Evolutionary conservation across 2,329 filamentous ascomycete genomes (phyloP).

Genomic region (Dothideomycetes sp.): DNA sequence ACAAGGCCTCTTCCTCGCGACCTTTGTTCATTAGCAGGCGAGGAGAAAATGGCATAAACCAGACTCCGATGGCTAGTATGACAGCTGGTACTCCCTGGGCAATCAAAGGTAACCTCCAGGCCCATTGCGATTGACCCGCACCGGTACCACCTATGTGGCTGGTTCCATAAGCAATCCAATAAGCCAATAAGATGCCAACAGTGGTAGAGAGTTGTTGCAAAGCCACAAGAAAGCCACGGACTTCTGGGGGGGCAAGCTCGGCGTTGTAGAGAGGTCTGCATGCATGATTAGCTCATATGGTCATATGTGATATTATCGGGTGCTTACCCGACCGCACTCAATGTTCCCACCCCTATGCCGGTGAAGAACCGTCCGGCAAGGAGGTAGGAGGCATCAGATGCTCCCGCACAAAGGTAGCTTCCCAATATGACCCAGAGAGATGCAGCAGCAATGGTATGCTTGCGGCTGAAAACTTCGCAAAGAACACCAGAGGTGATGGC

Average conservation of each 20-base stretch:
- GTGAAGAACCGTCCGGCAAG: conserved; percentile 23
- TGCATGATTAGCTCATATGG: too few relatives aligned
- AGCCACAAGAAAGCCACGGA: conserved; percentile 55
- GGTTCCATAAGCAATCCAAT: conserved; percentile 24
- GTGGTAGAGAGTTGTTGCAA: conserved; percentile 54
- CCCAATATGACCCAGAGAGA: conserved; percentile 30
- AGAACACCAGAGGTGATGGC: conserved; percentile 37
- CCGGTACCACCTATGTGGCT: conserved; percentile 45
- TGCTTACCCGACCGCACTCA: conserved; percentile 17
- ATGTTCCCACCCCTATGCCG: conserved; percentile 5
- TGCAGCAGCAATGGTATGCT: conserved; percentile 42
- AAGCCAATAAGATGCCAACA: conserved; percentile 45
- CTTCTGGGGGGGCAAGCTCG: conserved; percentile 47
- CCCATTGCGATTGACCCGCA: conserved; percentile 34
- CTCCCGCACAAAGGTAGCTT: conserved; percentile 9
- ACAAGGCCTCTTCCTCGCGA: conserved; percentile 16
- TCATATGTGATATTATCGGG: conserved; percentile 13
- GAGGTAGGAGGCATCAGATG: conserved; percentile 42
- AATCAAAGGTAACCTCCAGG: conserved; percentile 60
- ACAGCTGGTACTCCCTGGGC: conserved; percentile 11
- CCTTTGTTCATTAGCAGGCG: conserved; percentile 15
- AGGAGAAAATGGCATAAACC: conserved; percentile 15
- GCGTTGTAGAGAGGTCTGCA: conserved; percentile 33
- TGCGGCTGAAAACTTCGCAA: conserved; percentile 38
- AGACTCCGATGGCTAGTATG: conserved; percentile 9